phyloP scores from a whole-genome alignment of 2,329 filamentous ascomycete genomes.

The Cryphonectria nitschkei region DNA sequence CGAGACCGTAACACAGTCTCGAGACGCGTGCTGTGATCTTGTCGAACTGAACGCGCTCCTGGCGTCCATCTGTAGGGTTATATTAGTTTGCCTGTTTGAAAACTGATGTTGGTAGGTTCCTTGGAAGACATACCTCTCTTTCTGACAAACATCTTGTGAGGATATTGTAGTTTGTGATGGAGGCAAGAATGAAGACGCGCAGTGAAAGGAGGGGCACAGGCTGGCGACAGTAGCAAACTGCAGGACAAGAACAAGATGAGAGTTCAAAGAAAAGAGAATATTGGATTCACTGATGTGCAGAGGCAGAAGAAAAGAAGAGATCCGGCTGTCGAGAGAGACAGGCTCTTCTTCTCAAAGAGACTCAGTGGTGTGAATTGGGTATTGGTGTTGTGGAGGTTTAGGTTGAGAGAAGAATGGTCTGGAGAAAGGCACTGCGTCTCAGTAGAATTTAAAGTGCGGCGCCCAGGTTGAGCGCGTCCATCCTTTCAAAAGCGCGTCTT shows the following conservation, averaged over 20 bases:
- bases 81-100: conserved; percentile 10
- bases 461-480: conserved; percentile 21
- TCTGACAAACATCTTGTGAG: conserved; percentile 61
- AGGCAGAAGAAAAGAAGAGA: conserved; percentile 5
- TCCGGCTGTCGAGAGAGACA: not conserved
- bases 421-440: conserved; percentile 11
- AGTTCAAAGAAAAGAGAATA: not conserved
- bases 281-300: not conserved
- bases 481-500: conserved; percentile 25
- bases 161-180: conserved; percentile 25
- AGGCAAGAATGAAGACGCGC: not conserved
- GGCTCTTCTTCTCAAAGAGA: conserved; percentile 7
- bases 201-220: conserved; percentile 18
- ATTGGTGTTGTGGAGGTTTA: conserved; percentile 3
- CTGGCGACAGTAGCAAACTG: conserved; percentile 16
- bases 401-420: conserved; percentile 4
- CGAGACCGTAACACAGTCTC: conserved; percentile 94
- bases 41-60: conserved; percentile 99
- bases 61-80: conserved; percentile 79
- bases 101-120: not conserved
- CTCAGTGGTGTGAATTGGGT: conserved; percentile 1
- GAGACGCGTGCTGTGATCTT: conserved; percentile 99
- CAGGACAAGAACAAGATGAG: conserved; percentile 3
- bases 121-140: conserved; percentile 60
- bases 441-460: conserved; percentile 29